Base-by-base conservation (phyloP, 768 basidiomycete genomes). In the Suillus sp. region DNA sequence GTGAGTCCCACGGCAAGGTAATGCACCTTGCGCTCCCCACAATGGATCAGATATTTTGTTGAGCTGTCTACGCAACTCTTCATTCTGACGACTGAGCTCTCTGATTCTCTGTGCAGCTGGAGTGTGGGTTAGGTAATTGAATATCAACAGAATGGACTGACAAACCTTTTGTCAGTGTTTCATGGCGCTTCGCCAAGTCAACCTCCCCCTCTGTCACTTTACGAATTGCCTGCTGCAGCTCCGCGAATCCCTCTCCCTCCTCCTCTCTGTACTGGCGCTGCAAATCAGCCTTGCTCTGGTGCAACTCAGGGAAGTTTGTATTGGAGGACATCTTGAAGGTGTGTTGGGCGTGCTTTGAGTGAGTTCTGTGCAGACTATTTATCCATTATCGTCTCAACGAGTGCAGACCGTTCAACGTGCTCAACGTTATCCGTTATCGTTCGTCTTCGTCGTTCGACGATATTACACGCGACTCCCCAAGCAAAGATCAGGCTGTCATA, bases 91-190 rank as follows among this genome's bases (percentile, higher is more conserved):
- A 27, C 7, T 11, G 25, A 57, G 27, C 25, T 57, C 56, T 40
- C 37, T 40, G 2, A 57, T 57, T 27, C 40, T 57, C 38, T 40
- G 56, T 13, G 56, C 25, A 5, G 56, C 56, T 57, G 25, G 25
- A 30, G 25, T 30, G 18, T 40, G 25, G 18, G 37, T 57, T 40
- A 57, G 25, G 11, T 13, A 20, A 57, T 40, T 30, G 56, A 13
- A 27, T 20, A 40, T 40, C 4, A 27, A 30, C 5, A 27, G 18
- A 30, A 40, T 40, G 4, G 14, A 20, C 18, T 13, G 30, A 45
- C 64, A 38, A 43, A 69, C 72, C 70, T 68, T 64, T 68, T 4
- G 4, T 62, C 16, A 73, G 54, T 53, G 61, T 59, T 13, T 73
- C 73, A 2, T 67, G 43, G 2, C 72, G 69, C 13, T 63, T 73